These are phyloP conservation scores for Lachancea thermotolerans DNA, from an alignment of 805 yeast genomes.

Conservation along the genomic window DNA sequence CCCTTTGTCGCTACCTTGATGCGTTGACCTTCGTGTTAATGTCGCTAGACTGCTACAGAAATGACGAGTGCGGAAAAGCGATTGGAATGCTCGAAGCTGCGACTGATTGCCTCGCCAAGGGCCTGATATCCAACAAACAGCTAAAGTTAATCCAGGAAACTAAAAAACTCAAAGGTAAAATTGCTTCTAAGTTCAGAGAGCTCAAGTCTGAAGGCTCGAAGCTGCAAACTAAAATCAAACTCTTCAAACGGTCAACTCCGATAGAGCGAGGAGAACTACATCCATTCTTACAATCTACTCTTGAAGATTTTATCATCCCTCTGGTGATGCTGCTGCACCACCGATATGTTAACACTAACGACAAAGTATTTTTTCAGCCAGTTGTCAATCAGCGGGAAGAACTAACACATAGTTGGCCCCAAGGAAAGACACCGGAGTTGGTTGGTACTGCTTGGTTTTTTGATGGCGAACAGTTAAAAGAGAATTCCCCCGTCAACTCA, in stretches of 20 bases:
- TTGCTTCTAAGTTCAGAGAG: slow-evolving; percentile 4
- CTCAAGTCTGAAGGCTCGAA: slow-evolving; percentile 3
- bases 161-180: slow-evolving; percentile 3
- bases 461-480: slow-evolving; percentile 7
- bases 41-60: slow-evolving; percentile 25
- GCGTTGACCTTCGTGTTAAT: slow-evolving; percentile 20
- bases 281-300: slow-evolving; percentile 21
- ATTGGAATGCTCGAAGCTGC: slow-evolving; percentile 26
- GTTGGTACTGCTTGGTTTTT: slow-evolving; percentile 22
- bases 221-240: slow-evolving; percentile 4
- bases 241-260: neutral
- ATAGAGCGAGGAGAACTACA: slow-evolving; percentile 8
- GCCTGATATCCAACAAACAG: slow-evolving; percentile 7
- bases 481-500: neutral
- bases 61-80: slow-evolving; percentile 24
- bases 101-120: slow-evolving; percentile 11
- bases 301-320: slow-evolving; percentile 27
- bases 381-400: slow-evolving; percentile 13
- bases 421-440: slow-evolving; percentile 23
- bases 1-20: slow-evolving; percentile 17
- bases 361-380: slow-evolving; percentile 22
- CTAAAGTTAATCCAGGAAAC: slow-evolving; percentile 7
- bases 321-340: slow-evolving; percentile 21
- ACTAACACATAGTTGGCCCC: slow-evolving; percentile 18
- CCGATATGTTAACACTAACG: slow-evolving; percentile 27